Evolutionary conservation across 2,329 filamentous ascomycete genomes (phyloP), one percentile per base, ranked within the genome.

Genomic region (Byssothecium circinans): DNA sequence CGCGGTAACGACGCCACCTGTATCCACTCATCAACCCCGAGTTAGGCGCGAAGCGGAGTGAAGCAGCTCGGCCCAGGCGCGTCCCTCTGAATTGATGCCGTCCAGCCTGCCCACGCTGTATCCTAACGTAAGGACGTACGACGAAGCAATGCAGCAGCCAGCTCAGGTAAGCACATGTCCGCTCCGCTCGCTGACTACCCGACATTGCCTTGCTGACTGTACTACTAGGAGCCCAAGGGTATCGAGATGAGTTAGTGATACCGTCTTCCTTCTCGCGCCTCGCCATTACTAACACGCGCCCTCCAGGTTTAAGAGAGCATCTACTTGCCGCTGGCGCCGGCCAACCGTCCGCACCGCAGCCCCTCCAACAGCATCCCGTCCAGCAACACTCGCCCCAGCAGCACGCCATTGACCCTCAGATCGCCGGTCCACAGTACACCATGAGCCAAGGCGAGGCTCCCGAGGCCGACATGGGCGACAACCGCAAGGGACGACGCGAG

Each of bases 401-500:
- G 49, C 75, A 77, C 54, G 79, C 82, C 58, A 82, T 83, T 57
- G 80, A 83, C 62, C 81, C 81, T 32, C 79, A 79, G 40, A 83
- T 83, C 53, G 75, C 79, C 8, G 79, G 80, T 45, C 52, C 49
- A 57, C 74, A 43, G 68, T 81, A 76, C 64, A 64, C 65, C 62
- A 77, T 82, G 66, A 75, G 72, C 53, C 62, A 65, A 41, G 71
- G 71, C 51, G 75, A 77, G 47, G 75, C 56, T 74, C 71, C 69
- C 43, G 76, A 78, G 35, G 75, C 74, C 39, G 71, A 73, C 50
- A 57, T 69, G 57, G 71, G 72, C 50, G 75, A 85, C 19, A 62
- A 65, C 47, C 53, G 58, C 39, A 54, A 94, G 73, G 86, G 86
- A 11, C 95, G 96, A 73, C 83, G 94, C 44, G 92, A 96, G 74